Conservation (phyloP, 1,139 yeast species). For the Diutina catenulata region DNA sequence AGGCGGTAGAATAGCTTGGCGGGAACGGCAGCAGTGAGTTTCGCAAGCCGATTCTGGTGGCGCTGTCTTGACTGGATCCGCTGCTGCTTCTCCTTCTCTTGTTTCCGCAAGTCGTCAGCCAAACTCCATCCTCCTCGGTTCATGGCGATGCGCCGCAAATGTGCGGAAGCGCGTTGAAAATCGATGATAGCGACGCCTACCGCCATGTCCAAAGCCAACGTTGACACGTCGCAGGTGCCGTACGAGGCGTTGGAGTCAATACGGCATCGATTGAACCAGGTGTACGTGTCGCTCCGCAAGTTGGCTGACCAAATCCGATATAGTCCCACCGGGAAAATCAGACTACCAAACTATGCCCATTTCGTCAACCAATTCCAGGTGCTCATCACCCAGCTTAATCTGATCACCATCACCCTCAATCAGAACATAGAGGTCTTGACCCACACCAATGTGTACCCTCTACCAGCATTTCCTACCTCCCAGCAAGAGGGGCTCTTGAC, state of each 20-base stretch:
- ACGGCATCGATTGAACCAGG: constrained; percentile 32
- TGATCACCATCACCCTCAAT: constrained; percentile 59
- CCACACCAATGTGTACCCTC: constrained; percentile 69
- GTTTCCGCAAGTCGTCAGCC: constrained; percentile 27
- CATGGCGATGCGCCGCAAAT: constrained; percentile 15
- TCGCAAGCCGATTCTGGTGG: constrained; percentile 16
- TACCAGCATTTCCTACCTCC: constrained; percentile 73
- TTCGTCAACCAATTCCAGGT: constrained; percentile 61
- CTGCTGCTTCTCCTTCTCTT: constrained; percentile 26
- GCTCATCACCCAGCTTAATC: constrained; percentile 65
- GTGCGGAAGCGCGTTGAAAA: background rate
- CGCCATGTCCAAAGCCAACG: background rate
- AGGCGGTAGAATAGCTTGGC: constrained; percentile 20
- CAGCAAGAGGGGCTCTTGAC: constrained; percentile 75
- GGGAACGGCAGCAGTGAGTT: constrained; percentile 22
- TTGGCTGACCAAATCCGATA: constrained; percentile 31
- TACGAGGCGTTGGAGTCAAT: constrained; percentile 30
- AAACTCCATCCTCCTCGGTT: constrained; percentile 33
- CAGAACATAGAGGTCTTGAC: constrained; percentile 47
- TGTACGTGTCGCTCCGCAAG: constrained; percentile 31
- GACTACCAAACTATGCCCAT: background rate
- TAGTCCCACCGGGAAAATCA: constrained; percentile 10
- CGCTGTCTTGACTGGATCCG: constrained; percentile 31
- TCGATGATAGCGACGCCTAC: background rate
- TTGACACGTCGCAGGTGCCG: constrained; percentile 3